These are phyloP conservation scores for Geranomyces michiganensis DNA, from an alignment of 192 early-diverging fungal genomes.

Conservation along the genomic window DNA sequence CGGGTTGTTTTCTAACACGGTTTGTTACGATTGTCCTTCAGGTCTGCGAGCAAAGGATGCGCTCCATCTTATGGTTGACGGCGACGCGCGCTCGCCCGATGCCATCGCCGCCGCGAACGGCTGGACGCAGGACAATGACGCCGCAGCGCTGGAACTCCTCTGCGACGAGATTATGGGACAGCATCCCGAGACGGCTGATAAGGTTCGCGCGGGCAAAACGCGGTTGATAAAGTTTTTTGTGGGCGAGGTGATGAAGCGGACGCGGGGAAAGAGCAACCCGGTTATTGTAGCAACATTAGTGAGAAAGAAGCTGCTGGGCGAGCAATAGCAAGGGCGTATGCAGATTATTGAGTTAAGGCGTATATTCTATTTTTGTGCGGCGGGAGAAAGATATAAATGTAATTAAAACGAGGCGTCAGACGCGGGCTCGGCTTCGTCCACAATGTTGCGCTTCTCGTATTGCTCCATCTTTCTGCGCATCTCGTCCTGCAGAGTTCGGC, in stretches of 20 bases:
- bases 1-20: too few relatives aligned
- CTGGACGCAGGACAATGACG: constrained; percentile 60
- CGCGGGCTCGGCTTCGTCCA: not conserved
- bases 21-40: too few relatives aligned
- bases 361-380: too few relatives aligned
- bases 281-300: constrained; percentile 65
- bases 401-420: too few relatives aligned
- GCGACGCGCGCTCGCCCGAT: constrained; percentile 48
- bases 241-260: constrained; percentile 79
- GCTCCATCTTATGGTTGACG: constrained; percentile 71
- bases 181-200: constrained; percentile 43
- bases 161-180: not conserved
- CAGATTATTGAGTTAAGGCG: too few relatives aligned
- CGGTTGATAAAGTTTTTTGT: constrained; percentile 79
- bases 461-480: constrained; percentile 18
- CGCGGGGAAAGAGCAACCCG: constrained; percentile 79
- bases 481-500: constrained; percentile 12
- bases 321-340: not conserved
- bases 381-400: too few relatives aligned
- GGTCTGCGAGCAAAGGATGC: constrained; percentile 64
- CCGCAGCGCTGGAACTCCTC: constrained; percentile 49
- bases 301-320: constrained; percentile 30
- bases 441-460: constrained; percentile 22
- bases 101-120: constrained; percentile 57
- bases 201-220: constrained; percentile 65